Evolutionary conservation across 208 protist genomes (phyloP), one percentile per base, ranked within the genome.

Genomic region (Acanthamoeba quina): DNA sequence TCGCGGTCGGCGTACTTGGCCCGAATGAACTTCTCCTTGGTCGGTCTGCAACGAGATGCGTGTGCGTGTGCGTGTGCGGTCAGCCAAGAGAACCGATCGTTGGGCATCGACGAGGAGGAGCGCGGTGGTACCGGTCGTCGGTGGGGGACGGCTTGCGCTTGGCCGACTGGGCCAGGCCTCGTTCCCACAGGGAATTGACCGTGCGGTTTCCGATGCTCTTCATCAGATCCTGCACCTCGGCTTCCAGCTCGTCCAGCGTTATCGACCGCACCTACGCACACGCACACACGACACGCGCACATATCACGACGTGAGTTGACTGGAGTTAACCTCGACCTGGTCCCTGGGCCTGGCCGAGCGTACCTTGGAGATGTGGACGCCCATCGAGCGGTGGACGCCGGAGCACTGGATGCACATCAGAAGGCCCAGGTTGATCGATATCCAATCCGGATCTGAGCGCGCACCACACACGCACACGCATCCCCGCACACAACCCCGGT

Each of bases 341-440:
- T 96, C 56, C 96, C 68, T n/a, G 1, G 70, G 95, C 56, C 96
- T 83, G 1, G 70, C 96, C 0, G 96, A 80, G 29, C 95, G 34
- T 3, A 97, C 97, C 49, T 97, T 96, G 34, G 95, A 95, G 10
- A 98, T 91, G 60, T 97, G 96, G 17, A 95, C 93, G 70, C 97
- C 97, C 11, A 98, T 41, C 34, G 52, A 60, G 15, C 97, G 72
- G 62, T 98, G 97, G 6, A 98, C 76, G 47, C 95, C 97, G 58
- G 93, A 95, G 76, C 97, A 98, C 41, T 95, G 90, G 21, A 98
- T 97, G 74, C 97, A 98, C 37, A 98, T 95, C 21, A 97, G 96
- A 2, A 97, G 34, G 26, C 97, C 97, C 9, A 98, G 64, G 66
- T 98, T 98, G 34, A 95, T 96, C 11, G 94, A 96, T 47, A 85